Base-by-base conservation (phyloP, 305 asterid genomes). In the Stenogyne calaminthoides region DNA sequence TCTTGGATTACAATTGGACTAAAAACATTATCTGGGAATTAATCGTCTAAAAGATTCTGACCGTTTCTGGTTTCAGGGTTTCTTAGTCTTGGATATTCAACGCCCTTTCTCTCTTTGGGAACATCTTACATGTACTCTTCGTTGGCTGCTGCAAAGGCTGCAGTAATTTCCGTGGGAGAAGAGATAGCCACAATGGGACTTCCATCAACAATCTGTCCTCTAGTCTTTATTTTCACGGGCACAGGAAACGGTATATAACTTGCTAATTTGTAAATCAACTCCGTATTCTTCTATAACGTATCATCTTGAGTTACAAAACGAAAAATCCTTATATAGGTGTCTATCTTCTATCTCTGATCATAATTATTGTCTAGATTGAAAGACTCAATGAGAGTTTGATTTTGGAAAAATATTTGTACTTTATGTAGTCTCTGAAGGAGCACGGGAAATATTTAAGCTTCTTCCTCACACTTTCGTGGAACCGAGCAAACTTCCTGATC, bases 101-200 rank as follows among this genome's bases (percentile, higher is more conserved):
- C 99, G 3, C 99, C 99, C 36, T 91, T 94, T 79, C 95, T 94
- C 55, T 90, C 98, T n/a, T 71, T 94, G 71, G 98, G 98, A 39
- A 73, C 90, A 67, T 94, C 98, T 18, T 94, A 92, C 85, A 94
- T 92, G 99, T 94, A 94, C 81, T 87, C 93, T 77, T 94, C 99
- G 27, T 75, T 94, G 85, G 98, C 97, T 78, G 84, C 92, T 78
- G 99, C 99, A 51, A 94, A 94, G 83, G 92, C 99, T 58, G 99
- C 99, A 0, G 91, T 94, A 16, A 94, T 94, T 69, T 86, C 99
- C 34, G 89, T 91, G 44, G 98, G 99, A 18, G 99, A 94, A 88
- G 99, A 94, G 87, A 92, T 94, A 79, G 91, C 96, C 18, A 79
- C 95, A 9, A 79, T 80, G 88, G 97, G 99, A 68, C 92, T 94